A percentile compares a stretch with the other conserved stretches of the same genome.
phyloP scores from a whole-genome alignment of 192 early-diverging fungal genomes.

The Lunasporangiospora selenospora region DNA sequence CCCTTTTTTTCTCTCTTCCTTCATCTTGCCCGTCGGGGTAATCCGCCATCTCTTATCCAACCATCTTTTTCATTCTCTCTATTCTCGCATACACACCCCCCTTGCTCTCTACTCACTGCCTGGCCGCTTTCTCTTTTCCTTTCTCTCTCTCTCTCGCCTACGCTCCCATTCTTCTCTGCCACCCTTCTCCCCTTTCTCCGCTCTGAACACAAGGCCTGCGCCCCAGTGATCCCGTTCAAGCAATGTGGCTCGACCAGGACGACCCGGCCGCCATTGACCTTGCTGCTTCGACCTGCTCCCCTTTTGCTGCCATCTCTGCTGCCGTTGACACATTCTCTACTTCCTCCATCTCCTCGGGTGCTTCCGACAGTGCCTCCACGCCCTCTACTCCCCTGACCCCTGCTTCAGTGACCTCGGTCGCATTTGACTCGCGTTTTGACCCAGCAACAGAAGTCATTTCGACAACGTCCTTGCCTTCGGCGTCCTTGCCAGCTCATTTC shows the following conservation, averaged over 20 bases:
- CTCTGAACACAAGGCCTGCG: not conserved
- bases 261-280: too few species aligned
- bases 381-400: slow-evolving; percentile 21
- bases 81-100: not conserved
- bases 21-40: not conserved
- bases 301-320: too few species aligned
- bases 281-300: too few species aligned
- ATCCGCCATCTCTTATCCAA: not conserved
- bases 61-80: not conserved
- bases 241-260: slow-evolving; percentile 18
- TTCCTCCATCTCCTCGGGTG: not conserved
- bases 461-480: slow-evolving; percentile 36
- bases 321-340: not conserved
- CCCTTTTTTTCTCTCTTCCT: not conserved
- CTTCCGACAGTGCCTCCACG: slow-evolving; percentile 11
- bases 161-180: not conserved
- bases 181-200: not conserved
- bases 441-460: too few species aligned
- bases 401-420: not conserved
- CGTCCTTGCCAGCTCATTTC: slow-evolving; percentile 21
- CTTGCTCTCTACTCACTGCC: not conserved
- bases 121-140: not conserved
- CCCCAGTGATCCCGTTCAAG: too few species aligned
- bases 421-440: too few species aligned
- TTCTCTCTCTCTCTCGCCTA: not conserved